Percentiles rank a stretch among this genome's conserved stretches.
These are phyloP conservation scores for Wickerhamiella dianesei DNA, from an alignment of 805 yeast species.

Conservation along the genomic window DNA sequence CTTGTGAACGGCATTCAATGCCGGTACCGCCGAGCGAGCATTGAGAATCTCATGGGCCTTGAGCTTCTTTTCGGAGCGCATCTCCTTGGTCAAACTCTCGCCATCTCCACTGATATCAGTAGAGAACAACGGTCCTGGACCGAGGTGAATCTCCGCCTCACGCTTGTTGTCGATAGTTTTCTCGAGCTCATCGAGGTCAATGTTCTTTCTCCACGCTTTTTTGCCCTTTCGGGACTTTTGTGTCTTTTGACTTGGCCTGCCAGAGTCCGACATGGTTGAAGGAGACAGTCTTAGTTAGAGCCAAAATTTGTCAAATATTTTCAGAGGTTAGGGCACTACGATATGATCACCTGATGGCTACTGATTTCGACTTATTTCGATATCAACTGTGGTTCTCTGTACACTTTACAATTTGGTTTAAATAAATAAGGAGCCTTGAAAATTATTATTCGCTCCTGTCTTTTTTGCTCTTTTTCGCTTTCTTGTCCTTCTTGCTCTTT, in stretches of 20 bases:
- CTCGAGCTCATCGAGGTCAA: constrained; percentile 72
- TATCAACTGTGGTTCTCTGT: no score
- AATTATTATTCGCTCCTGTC: constrained; percentile 4
- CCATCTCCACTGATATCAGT: constrained; percentile 58
- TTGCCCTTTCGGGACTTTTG: constrained; percentile 88
- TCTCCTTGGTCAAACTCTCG: constrained; percentile 27
- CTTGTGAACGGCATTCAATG: constrained; percentile 33
- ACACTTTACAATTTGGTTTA: no score
- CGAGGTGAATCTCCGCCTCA: constrained; percentile 37
- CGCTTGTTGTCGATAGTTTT: constrained; percentile 52
- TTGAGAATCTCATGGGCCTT: constrained; percentile 61
- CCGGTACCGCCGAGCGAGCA: constrained; percentile 65
- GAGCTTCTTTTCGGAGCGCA: constrained; percentile 32
- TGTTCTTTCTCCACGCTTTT: constrained; percentile 84
- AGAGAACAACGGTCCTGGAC: constrained; percentile 38
- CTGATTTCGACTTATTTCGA: background rate
- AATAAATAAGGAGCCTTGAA: constrained; percentile 1
- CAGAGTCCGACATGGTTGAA: constrained; percentile 8
- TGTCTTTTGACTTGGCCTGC: constrained; percentile 35
- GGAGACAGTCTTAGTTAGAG: constrained; percentile 1
- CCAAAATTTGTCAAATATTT: constrained; percentile 4
- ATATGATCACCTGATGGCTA: background rate
- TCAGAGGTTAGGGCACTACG: background rate
- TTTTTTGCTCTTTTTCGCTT: background rate
- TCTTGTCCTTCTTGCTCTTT: constrained; percentile 6